Evolutionary conservation across 208 protist species (phyloP).

Genomic region (Wallacemonas sp.): DNA sequence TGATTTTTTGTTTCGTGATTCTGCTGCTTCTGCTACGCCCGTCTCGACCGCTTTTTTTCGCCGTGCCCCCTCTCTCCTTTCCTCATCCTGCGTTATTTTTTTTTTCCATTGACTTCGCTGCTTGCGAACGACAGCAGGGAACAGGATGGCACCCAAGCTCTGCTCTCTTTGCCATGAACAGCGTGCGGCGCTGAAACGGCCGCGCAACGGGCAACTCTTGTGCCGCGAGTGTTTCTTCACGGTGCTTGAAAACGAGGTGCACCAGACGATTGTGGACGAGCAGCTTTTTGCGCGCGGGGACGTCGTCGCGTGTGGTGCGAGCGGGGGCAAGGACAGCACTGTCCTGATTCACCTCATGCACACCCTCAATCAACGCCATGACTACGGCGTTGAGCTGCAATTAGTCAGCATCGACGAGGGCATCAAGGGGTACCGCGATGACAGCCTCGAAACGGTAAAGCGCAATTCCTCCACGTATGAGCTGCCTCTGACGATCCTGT

Average conservation of each 20-base stretch:
- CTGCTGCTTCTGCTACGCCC: too few species aligned
- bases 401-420: slow-evolving; percentile 98
- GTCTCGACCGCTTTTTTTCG: too few species aligned
- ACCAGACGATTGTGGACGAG: slow-evolving; percentile 93
- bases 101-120: too few species aligned
- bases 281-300: slow-evolving; percentile 91
- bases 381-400: slow-evolving; percentile 92
- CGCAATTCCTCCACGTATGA: slow-evolving; percentile 90
- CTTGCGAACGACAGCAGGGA: too few species aligned
- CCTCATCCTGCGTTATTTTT: too few species aligned
- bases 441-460: slow-evolving; percentile 96
- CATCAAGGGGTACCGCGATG: slow-evolving; percentile 97
- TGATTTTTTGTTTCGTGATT: too few species aligned
- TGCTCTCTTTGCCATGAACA: slow-evolving; percentile 55
- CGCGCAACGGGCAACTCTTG: slow-evolving; percentile 86
- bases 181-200: slow-evolving; percentile 82
- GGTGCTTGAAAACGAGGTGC: slow-evolving; percentile 95
- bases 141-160: slow-evolving; percentile 48
- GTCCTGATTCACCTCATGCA: slow-evolving; percentile 95
- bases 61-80: not conserved
- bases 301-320: slow-evolving; percentile 94
- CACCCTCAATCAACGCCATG: slow-evolving; percentile 90
- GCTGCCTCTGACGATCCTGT: slow-evolving; percentile 94
- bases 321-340: slow-evolving; percentile 97
- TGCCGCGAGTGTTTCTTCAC: slow-evolving; percentile 96